Percentiles rank a stretch among this genome's conserved stretches.
Evolutionary conservation across 2,329 filamentous ascomycete species (phyloP).

Genomic region (Claviceps sp.): DNA sequence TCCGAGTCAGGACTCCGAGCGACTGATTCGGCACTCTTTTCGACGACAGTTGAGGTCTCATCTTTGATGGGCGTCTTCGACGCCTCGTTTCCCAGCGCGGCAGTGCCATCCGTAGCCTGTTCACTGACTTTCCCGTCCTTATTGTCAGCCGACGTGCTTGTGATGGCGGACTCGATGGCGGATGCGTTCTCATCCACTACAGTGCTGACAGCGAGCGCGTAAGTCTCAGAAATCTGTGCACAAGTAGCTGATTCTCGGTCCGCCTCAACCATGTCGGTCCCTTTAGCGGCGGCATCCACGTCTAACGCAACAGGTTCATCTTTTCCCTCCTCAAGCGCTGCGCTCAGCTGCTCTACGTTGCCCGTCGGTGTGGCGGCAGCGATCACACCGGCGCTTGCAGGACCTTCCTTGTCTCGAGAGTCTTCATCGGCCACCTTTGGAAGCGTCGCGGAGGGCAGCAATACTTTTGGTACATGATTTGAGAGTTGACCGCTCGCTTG

Average conservation of each 20-base stretch:
- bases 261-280: background rate
- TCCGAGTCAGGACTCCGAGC: background rate
- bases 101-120: conserved; percentile 21
- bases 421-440: background rate
- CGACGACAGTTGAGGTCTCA: background rate
- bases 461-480: conserved; percentile 10
- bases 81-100: conserved; percentile 12
- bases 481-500: conserved; percentile 2
- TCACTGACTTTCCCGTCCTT: conserved; percentile 18
- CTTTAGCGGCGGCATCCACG: background rate
- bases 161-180: background rate
- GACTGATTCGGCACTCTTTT: background rate
- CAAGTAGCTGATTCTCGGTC: background rate
- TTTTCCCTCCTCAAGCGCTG: background rate
- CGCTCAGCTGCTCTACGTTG: background rate
- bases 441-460: conserved; percentile 7
- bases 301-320: background rate
- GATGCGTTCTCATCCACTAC: conserved; percentile 4
- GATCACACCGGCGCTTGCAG: background rate
- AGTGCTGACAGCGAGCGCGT: background rate
- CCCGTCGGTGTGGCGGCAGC: background rate
- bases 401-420: background rate
- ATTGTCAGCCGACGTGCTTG: conserved; percentile 15
- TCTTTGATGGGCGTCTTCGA: background rate
- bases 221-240: background rate